Conservation (phyloP, 2,329 filamentous ascomycete genomes). For the Curvularia verruculosa region DNA sequence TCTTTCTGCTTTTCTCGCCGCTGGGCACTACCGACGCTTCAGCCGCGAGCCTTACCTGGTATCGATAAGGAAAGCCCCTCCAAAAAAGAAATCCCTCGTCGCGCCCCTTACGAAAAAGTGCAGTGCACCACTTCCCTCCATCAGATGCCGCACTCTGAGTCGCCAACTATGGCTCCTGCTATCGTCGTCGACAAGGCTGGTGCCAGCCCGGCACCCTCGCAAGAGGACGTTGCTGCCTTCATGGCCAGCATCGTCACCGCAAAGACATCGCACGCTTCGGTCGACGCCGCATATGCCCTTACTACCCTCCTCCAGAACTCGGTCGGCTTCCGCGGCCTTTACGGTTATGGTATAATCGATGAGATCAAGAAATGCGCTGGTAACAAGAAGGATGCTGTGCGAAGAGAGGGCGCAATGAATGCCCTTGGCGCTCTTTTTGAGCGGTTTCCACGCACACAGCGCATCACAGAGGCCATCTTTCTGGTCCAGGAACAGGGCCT, state of each 20-base stretch:
- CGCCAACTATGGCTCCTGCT: conserved; percentile 56
- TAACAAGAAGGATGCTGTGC: conserved; percentile 91
- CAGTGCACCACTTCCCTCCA: conserved; percentile 20
- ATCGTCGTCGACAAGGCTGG: conserved; percentile 55
- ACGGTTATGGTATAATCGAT: conserved; percentile 66
- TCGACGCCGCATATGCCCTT: conserved; percentile 69
- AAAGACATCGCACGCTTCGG: conserved; percentile 61
- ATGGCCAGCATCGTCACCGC: conserved; percentile 55
- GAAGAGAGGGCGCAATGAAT: conserved; percentile 91
- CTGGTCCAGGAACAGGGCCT: conserved; percentile 80
- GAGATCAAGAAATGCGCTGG: conserved; percentile 76
- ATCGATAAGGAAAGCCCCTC: conserved; percentile 44
- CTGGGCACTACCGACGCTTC: conserved; percentile 21
- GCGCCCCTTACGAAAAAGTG: conserved; percentile 10
- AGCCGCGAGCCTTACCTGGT: conserved; percentile 18
- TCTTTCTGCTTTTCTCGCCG: conserved; percentile 14
- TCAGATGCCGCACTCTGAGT: conserved; percentile 59
- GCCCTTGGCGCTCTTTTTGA: conserved; percentile 93
- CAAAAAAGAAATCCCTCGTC: conserved; percentile 30
- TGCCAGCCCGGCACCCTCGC: conserved; percentile 50
- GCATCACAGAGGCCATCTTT: conserved; percentile 79
- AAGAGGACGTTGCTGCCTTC: conserved; percentile 55
- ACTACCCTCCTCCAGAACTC: conserved; percentile 69
- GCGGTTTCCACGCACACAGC: conserved; percentile 78
- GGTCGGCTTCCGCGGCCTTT: conserved; percentile 67